A percentile compares a stretch with the other conserved stretches of the same genome.
Conservation (phyloP, 768 basidiomycete genomes). For the Tylopilus sp. region DNA sequence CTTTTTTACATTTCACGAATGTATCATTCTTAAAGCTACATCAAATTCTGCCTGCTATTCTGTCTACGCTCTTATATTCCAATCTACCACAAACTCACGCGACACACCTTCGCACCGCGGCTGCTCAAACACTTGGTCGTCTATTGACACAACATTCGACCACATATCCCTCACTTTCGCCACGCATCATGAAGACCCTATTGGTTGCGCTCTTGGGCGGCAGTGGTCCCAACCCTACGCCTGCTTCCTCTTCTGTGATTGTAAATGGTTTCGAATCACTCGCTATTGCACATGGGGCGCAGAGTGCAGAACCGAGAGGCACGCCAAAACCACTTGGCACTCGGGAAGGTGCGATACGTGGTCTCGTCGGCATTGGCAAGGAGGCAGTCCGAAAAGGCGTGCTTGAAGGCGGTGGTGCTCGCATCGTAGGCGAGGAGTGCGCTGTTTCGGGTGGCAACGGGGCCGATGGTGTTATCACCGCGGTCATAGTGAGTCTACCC, state of each 20-base stretch:
- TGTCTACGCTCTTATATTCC: conserved; percentile 88
- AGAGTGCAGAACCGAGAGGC: conserved; percentile 40
- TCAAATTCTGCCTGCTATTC: conserved; percentile 89
- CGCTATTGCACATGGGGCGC: conserved; percentile 15
- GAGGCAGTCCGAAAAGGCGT: conserved; percentile 82
- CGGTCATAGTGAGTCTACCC: conserved; percentile 53
- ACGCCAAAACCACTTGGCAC: conserved; percentile 70
- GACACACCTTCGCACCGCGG: conserved; percentile 68
- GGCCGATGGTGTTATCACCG: conserved; percentile 48
- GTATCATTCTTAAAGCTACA: conserved; percentile 85
- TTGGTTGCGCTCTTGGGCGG: conserved; percentile 70
- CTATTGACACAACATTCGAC: conserved; percentile 79
- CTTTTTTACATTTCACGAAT: no score
- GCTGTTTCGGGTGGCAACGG: conserved; percentile 26
- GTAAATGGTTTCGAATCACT: conserved; percentile 29
- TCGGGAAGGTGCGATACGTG: conserved; percentile 86
- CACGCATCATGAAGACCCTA: conserved; percentile 92
- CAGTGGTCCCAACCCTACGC: conserved; percentile 8
- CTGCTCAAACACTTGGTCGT: conserved; percentile 81
- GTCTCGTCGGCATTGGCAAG: conserved; percentile 79
- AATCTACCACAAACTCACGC: conserved; percentile 71
- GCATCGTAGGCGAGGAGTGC: conserved; percentile 68
- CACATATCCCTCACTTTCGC: conserved; percentile 84
- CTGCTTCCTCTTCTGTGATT: conserved; percentile 11
- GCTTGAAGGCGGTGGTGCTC: conserved; percentile 76